Evolutionary conservation across 495 filamentous ascomycete genomes (phyloP).

Genomic region (Talaromyces nanjingensis): DNA sequence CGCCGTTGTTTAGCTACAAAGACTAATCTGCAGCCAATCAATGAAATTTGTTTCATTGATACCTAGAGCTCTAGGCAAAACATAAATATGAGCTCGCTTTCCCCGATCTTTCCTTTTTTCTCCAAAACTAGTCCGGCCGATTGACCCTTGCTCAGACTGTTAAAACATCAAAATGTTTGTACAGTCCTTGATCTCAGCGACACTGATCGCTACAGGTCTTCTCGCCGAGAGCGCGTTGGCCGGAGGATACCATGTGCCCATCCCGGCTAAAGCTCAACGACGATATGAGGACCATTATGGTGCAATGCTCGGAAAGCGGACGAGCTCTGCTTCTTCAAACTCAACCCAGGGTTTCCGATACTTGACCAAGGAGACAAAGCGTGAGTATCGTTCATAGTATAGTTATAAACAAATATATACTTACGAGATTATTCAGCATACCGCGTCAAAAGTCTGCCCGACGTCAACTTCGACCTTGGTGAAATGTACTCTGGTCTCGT

Average conservation of each 20-base stretch:
- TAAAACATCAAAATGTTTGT: conserved; percentile 22
- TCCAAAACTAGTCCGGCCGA: not conserved
- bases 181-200: conserved; percentile 22
- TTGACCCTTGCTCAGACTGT: not conserved
- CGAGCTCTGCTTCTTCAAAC: conserved; percentile 23
- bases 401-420: not conserved
- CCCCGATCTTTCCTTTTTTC: not conserved
- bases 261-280: conserved; percentile 52
- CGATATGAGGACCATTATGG: conserved; percentile 6
- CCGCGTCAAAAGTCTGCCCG: conserved; percentile 61
- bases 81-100: conserved; percentile 1
- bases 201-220: conserved; percentile 21
- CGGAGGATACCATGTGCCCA: conserved; percentile 25
- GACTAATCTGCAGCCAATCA: conserved; percentile 2
- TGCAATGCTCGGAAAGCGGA: conserved; percentile 74
- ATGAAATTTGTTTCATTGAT: not conserved
- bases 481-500: conserved; percentile 71
- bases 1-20: not conserved
- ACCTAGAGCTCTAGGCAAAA: not conserved
- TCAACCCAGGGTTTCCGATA: conserved; percentile 28
- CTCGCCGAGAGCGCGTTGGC: conserved; percentile 18
- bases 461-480: conserved; percentile 66
- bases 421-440: conserved; percentile 35
- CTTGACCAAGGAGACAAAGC: conserved; percentile 26
- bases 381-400: conserved; percentile 16